A percentile compares a stretch with the other conserved stretches of the same genome.
phyloP scores from a whole-genome alignment of 164 flowering plant genomes.

The Cinnamomum micranthum region DNA sequence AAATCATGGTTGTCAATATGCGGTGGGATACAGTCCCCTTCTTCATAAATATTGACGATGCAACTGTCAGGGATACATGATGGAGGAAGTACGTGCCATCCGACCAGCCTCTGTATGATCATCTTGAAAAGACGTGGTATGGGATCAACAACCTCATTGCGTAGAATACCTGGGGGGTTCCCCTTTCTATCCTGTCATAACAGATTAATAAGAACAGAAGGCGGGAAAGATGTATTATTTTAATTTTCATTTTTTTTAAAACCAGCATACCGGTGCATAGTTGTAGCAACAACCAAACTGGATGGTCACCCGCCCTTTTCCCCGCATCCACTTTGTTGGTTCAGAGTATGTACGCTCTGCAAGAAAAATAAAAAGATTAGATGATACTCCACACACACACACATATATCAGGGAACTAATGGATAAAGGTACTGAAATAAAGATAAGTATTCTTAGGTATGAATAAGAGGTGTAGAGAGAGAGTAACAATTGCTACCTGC shows the following conservation, averaged over 20 bases:
- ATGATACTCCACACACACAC: not conserved
- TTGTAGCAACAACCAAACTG: slow-evolving; percentile 99
- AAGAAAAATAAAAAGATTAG: slow-evolving; percentile 10
- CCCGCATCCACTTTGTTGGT: slow-evolving; percentile 92
- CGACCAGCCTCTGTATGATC: slow-evolving; percentile 73
- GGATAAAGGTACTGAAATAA: too few species aligned
- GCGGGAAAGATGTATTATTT: not conserved
- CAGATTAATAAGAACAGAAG: not conserved
- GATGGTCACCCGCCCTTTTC: slow-evolving; percentile 89
- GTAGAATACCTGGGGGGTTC: slow-evolving; percentile 88
- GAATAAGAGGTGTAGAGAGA: too few species aligned
- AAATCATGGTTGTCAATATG: slow-evolving; percentile 94
- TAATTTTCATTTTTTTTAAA: not conserved
- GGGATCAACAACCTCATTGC: slow-evolving; percentile 63
- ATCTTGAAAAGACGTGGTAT: slow-evolving; percentile 78
- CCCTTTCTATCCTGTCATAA: slow-evolving; percentile 77
- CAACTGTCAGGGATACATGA: slow-evolving; percentile 93
- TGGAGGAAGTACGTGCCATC: slow-evolving; percentile 91
- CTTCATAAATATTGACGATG: slow-evolving; percentile 91
- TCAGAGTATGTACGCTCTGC: slow-evolving; percentile 82
- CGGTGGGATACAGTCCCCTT: slow-evolving; percentile 97
- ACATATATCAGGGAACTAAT: too few species aligned
- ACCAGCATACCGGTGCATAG: slow-evolving; percentile 59
- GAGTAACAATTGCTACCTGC: too few species aligned
- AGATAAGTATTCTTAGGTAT: too few species aligned